Conservation (phyloP, 176 grass and related monocot genomes). For the Eremochloa ophiuroides region DNA sequence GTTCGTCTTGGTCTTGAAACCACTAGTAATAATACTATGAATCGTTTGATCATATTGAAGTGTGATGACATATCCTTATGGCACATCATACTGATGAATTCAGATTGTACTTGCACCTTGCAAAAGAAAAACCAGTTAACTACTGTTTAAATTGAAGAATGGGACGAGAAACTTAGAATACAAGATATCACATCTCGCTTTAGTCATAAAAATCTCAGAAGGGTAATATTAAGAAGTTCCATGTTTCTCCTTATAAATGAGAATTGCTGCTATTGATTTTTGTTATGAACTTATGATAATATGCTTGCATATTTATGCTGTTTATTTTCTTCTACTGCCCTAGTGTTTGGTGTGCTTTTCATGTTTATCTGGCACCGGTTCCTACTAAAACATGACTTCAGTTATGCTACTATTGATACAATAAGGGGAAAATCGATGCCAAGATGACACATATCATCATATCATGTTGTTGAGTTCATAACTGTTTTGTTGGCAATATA, state of each 20-base stretch:
- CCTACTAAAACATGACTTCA: neutral
- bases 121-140: neutral
- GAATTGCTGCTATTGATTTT: neutral
- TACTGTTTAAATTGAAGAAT: neutral
- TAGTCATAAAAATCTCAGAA: neutral
- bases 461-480: neutral
- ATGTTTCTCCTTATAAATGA: neutral
- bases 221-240: neutral
- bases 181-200: neutral
- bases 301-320: neutral
- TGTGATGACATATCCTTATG: neutral
- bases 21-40: neutral
- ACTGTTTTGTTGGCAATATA: neutral
- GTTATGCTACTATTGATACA: neutral
- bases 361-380: neutral
- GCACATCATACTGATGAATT: neutral
- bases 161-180: neutral
- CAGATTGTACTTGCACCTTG: neutral
- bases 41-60: neutral
- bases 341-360: neutral
- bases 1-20: neutral
- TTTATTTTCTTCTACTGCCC: neutral
- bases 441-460: too few relatives aligned
- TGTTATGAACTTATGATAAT: neutral
- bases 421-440: neutral